Conservation (phyloP, 352 stramenopile species). For the Globisporangium polare region DNA sequence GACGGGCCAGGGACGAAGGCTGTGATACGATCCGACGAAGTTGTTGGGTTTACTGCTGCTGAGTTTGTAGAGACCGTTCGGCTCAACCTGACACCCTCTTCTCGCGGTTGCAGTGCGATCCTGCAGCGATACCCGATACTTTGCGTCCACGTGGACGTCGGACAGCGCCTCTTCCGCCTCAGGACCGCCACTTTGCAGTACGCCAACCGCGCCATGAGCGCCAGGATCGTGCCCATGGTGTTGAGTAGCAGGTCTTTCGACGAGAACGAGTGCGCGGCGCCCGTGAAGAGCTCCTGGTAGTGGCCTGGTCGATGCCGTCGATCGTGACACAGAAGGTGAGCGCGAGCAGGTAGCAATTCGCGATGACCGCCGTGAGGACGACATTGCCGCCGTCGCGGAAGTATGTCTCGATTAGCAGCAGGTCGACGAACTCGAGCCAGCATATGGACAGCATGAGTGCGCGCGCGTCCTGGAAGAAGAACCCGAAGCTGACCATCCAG, state of each 20-base stretch:
- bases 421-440: conserved; percentile 13
- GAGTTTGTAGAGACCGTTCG: no score
- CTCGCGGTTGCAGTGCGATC: conserved; percentile 1
- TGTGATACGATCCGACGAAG: background rate
- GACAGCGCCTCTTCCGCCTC: background rate
- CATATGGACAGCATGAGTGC: conserved; percentile 3
- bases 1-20: background rate
- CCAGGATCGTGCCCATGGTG: conserved; percentile 13
- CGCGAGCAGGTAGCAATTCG: conserved; percentile 3
- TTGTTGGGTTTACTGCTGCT: no score
- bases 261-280: background rate
- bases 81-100: no score
- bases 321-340: background rate
- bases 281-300: background rate
- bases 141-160: conserved; percentile 4
- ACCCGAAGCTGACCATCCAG: conserved; percentile 6
- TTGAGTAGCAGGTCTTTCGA: conserved; percentile 11
- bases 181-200: conserved; percentile 9
- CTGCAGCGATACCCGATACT: conserved; percentile 13
- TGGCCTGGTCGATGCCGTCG: conserved; percentile 4
- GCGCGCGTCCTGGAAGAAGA: conserved; percentile 4
- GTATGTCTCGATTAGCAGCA: conserved; percentile 14
- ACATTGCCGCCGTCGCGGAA: conserved; percentile 3
- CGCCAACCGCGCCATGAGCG: conserved; percentile 6
- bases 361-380: background rate